Evolutionary conservation across 331 rosid species (phyloP).

Genomic region (Malus hybrid): DNA sequence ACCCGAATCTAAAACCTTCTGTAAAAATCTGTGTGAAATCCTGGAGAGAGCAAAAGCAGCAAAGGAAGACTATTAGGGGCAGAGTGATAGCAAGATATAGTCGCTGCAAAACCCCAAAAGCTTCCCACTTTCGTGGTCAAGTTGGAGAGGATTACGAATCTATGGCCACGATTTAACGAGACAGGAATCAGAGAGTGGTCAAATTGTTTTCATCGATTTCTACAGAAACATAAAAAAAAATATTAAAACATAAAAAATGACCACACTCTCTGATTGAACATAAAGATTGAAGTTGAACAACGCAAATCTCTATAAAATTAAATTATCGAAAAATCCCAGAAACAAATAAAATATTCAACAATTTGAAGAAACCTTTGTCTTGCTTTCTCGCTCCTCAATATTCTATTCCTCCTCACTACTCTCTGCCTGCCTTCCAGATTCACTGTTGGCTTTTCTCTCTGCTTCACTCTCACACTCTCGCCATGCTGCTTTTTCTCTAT

Average conservation of each 20-base stretch:
- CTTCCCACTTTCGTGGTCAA: neutral
- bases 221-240: neutral
- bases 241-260: neutral
- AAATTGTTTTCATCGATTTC: slow-evolving; percentile 23
- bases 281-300: slow-evolving; percentile 7
- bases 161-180: slow-evolving; percentile 35
- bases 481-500: slow-evolving; percentile 9
- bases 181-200: neutral
- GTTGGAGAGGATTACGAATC: slow-evolving; percentile 34
- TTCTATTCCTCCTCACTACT: neutral
- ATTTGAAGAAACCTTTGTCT: slow-evolving; percentile 15
- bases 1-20: neutral
- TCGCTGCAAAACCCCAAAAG: neutral
- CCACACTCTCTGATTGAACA: neutral
- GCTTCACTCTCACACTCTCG: slow-evolving; percentile 5
- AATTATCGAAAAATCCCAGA: neutral
- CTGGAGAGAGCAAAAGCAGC: neutral
- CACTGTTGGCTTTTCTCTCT: neutral
- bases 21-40: neutral
- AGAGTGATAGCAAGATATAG: neutral
- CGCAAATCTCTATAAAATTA: slow-evolving; percentile 46
- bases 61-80: neutral
- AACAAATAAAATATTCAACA: neutral
- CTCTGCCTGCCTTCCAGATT: neutral
- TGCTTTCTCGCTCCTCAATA: slow-evolving; percentile 7